These are phyloP conservation scores for Wickerhamomyces chaumierensis DNA, from an alignment of 805 yeast genomes.

Conservation along the genomic window DNA sequence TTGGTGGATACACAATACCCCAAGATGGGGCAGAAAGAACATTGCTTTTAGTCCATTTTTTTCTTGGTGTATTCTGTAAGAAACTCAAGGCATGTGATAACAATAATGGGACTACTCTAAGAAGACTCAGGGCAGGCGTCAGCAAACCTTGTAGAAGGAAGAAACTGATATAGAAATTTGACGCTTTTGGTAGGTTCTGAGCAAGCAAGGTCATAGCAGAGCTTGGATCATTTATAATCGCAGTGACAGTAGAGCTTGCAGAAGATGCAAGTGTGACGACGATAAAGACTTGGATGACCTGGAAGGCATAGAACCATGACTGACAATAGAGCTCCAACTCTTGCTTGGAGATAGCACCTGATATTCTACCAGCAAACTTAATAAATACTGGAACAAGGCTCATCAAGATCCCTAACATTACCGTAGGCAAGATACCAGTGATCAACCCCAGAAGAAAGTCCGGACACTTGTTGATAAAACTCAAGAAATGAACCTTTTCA, in stretches of 20 bases:
- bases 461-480: slow-evolving; percentile 71
- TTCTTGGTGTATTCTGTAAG: slow-evolving; percentile 82
- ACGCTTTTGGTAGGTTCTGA: slow-evolving; percentile 72
- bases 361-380: slow-evolving; percentile 58
- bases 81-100: slow-evolving; percentile 63
- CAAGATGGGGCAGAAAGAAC: slow-evolving; percentile 57
- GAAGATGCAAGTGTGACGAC: slow-evolving; percentile 80
- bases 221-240: slow-evolving; percentile 53
- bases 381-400: slow-evolving; percentile 78
- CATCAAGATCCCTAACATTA: slow-evolving; percentile 75
- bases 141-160: slow-evolving; percentile 74
- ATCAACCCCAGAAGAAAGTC: slow-evolving; percentile 61
- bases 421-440: slow-evolving; percentile 79
- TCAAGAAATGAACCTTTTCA: slow-evolving; percentile 58
- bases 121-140: slow-evolving; percentile 61
- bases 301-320: slow-evolving; percentile 82
- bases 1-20: slow-evolving; percentile 75
- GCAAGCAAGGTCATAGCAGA: slow-evolving; percentile 70
- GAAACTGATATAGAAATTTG: slow-evolving; percentile 82
- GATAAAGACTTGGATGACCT: slow-evolving; percentile 79
- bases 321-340: slow-evolving; percentile 75
- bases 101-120: slow-evolving; percentile 66
- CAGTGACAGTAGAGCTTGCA: slow-evolving; percentile 63
- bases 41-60: slow-evolving; percentile 73
- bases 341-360: slow-evolving; percentile 65